Evolutionary conservation across 2,329 filamentous ascomycete species (phyloP).

Genomic region (Alternaria postmessia): DNA sequence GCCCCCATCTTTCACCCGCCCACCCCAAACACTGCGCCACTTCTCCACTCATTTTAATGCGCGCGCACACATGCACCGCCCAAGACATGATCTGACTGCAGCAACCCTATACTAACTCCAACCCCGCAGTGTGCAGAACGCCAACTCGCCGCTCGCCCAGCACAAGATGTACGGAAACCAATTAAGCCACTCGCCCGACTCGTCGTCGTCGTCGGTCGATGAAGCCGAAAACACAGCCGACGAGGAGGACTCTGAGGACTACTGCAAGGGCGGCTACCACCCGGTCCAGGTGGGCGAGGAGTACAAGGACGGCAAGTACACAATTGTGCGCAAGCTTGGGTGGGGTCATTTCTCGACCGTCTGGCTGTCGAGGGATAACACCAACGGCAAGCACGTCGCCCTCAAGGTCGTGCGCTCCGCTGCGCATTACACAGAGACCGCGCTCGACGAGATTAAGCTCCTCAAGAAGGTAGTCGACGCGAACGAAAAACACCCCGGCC

Average conservation of each 20-base stretch:
- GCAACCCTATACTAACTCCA: conserved; percentile 24
- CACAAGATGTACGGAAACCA: conserved; percentile 61
- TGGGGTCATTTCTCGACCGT: conserved; percentile 99
- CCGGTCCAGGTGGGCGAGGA: conserved; percentile 93
- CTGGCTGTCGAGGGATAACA: conserved; percentile 83
- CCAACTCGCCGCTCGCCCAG: conserved; percentile 56
- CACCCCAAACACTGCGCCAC: conserved; percentile 5
- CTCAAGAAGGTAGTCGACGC: conserved; percentile 96
- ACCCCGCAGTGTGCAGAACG: conserved; percentile 56
- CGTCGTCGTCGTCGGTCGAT: conserved; percentile 81
- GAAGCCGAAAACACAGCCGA: conserved; percentile 89
- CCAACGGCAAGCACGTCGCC: conserved; percentile 90
- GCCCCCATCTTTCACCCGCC: conserved; percentile 5
- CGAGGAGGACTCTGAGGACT: conserved; percentile 98
- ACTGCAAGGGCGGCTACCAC: conserved; percentile 99
- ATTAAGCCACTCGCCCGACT: conserved; percentile 77
- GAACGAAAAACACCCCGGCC: conserved; percentile 91
- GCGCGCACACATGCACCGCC: conserved; percentile 18
- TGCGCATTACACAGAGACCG: conserved; percentile 98
- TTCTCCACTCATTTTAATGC: conserved; percentile 8
- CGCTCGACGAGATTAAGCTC: conserved; percentile 98
- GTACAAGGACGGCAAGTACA: conserved; percentile 98
- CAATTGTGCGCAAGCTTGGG: conserved; percentile 92
- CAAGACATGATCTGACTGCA: conserved; percentile 1
- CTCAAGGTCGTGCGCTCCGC: conserved; percentile 97